Conservation (phyloP, 495 filamentous ascomycete species). For the Daldinia grandis region DNA sequence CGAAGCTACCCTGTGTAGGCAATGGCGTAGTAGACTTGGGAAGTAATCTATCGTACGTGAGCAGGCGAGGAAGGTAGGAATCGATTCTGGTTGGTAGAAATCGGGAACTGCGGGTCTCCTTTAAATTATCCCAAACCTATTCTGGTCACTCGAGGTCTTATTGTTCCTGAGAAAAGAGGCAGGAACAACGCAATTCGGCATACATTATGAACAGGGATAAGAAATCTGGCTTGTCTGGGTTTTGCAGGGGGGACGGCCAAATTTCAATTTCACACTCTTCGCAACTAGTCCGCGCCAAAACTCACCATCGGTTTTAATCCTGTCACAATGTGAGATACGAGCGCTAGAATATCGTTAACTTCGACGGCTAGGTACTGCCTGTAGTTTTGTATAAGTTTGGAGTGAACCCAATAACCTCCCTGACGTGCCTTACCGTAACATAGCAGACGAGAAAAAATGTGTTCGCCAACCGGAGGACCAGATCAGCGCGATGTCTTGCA, state of each 20-base stretch:
- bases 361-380: neutral
- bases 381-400: neutral
- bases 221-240: constrained; percentile 36
- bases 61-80: constrained; percentile 18
- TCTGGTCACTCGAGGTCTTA: constrained; percentile 29
- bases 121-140: constrained; percentile 40
- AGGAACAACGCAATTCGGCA: constrained; percentile 40
- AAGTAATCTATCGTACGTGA: constrained; percentile 22
- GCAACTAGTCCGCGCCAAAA: constrained; percentile 16
- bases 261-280: constrained; percentile 19
- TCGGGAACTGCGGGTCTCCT: constrained; percentile 32
- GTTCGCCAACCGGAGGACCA: constrained; percentile 19
- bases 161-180: constrained; percentile 36
- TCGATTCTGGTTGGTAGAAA: constrained; percentile 29
- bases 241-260: constrained; percentile 30
- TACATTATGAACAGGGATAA: constrained; percentile 29
- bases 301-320: neutral
- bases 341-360: neutral
- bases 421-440: constrained; percentile 1
- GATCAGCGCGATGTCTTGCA: constrained; percentile 41
- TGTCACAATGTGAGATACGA: neutral
- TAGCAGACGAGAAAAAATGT: neutral
- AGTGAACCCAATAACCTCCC: constrained; percentile 1
- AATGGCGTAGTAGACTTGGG: constrained; percentile 3
- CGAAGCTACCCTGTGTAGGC: constrained; percentile 23